Evolutionary conservation across 208 protist genomes (phyloP).

Genomic region (Lotmaria passim): DNA sequence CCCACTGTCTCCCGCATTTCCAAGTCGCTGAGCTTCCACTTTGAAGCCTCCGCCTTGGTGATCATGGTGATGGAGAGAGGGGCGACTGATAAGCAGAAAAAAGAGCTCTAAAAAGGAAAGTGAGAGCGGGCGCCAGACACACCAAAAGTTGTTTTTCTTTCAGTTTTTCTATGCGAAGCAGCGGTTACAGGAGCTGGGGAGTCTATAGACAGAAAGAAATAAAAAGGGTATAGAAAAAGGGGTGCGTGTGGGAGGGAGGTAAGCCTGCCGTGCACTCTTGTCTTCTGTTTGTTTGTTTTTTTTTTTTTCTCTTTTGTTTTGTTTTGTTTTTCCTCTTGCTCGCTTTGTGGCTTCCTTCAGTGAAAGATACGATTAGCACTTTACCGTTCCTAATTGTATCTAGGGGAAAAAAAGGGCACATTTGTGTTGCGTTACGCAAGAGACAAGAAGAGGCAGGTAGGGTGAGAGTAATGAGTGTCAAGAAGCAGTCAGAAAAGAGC

Average conservation of each 20-base stretch:
- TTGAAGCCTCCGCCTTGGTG: constrained; percentile 63
- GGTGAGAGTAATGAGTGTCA: too few relatives aligned
- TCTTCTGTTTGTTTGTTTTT: neutral
- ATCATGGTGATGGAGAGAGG: constrained; percentile 33
- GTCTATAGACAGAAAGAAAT: neutral
- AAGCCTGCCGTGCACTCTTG: too few relatives aligned
- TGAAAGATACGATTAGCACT: constrained; percentile 8
- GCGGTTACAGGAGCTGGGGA: neutral
- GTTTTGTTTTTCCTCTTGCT: neutral
- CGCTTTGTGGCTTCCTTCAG: constrained; percentile 3
- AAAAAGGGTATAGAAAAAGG: neutral
- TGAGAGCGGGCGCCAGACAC: neutral
- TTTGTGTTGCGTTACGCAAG: too few relatives aligned
- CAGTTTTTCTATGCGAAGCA: neutral
- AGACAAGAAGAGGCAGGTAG: neutral
- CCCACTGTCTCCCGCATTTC: constrained; percentile 91
- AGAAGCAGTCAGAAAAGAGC: too few relatives aligned
- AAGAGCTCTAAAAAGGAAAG: neutral
- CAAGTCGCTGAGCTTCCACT: constrained; percentile 91
- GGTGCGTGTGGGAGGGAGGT: constrained; percentile 7
- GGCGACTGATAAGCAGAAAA: neutral
- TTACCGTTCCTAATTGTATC: constrained; percentile 10
- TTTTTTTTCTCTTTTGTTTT: neutral
- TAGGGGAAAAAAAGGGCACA: neutral
- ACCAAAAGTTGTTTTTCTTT: neutral